phyloP scores from a whole-genome alignment of 1,284 basidiomycete species.

The Cutaneotrichosporon sp. region DNA sequence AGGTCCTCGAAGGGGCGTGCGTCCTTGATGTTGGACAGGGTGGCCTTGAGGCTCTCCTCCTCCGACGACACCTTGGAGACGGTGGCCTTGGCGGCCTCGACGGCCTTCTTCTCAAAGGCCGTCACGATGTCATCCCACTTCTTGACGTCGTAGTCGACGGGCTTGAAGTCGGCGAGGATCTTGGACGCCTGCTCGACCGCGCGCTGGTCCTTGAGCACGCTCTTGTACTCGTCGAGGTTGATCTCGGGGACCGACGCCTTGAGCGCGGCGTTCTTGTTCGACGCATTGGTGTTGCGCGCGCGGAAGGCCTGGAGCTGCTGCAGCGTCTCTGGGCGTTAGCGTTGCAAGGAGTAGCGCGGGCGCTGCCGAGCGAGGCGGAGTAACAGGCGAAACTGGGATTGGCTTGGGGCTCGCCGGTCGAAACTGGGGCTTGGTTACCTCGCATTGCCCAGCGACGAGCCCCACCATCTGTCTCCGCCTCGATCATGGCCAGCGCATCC shows the following conservation, averaged over 20 bases:
- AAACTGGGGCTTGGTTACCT: no score
- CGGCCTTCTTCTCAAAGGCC: conserved; percentile 94
- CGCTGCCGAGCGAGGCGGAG: no score
- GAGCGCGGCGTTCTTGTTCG: conserved; percentile 67
- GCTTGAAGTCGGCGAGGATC: conserved; percentile 83
- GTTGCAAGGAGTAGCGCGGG: no score
- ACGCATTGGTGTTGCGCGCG: conserved; percentile 86
- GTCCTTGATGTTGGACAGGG: conserved; percentile 94
- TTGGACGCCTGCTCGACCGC: conserved; percentile 92
- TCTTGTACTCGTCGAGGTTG: conserved; percentile 88
- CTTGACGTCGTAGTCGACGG: conserved; percentile 89
- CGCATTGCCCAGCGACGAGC: no score
- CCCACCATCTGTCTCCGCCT: no score
- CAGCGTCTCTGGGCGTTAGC: conserved; percentile 65
- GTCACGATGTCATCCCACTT: conserved; percentile 94
- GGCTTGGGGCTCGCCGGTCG: no score
- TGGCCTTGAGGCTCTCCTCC: conserved; percentile 85
- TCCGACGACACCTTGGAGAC: conserved; percentile 88
- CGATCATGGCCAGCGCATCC: no score
- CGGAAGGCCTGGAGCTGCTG: conserved; percentile 89
- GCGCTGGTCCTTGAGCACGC: conserved; percentile 84
- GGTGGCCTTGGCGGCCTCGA: conserved; percentile 86
- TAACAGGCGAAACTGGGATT: no score
- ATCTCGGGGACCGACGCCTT: conserved; percentile 59
- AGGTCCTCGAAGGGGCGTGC: conserved; percentile 97